A percentile compares a stretch with the other conserved stretches of the same genome.
phyloP scores from a whole-genome alignment of 257 asterid genomes.

The Solanum etuberosum region DNA sequence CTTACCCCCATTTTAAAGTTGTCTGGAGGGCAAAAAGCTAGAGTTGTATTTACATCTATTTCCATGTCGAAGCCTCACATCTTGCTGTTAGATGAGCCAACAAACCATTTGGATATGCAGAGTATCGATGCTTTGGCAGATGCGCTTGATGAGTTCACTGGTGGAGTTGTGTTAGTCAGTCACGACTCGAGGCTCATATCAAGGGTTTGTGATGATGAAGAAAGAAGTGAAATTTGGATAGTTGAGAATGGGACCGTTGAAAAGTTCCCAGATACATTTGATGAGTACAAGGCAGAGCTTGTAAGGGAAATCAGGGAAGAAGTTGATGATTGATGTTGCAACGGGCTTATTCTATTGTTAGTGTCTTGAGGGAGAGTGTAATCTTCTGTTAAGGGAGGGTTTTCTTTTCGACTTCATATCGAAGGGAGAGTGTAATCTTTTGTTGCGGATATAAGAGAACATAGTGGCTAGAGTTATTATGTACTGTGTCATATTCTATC shows the following conservation, averaged over 20 bases:
- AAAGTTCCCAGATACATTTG: conserved; percentile 20
- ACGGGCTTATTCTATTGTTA: background rate
- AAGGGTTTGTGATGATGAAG: conserved; percentile 33
- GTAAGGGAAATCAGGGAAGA: conserved; percentile 29
- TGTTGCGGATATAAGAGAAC: background rate
- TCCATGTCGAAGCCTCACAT: conserved; percentile 30
- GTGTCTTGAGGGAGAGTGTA: background rate
- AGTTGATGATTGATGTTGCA: conserved; percentile 24
- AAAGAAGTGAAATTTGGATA: conserved; percentile 32
- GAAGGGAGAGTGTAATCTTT: background rate
- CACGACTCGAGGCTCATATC: conserved; percentile 37
- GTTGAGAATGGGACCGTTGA: conserved; percentile 34
- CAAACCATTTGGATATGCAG: conserved; percentile 35
- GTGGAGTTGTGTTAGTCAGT: conserved; percentile 26
- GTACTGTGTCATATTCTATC: background rate
- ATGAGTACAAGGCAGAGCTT: conserved; percentile 32
- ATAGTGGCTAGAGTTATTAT: background rate
- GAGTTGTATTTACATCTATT: conserved; percentile 24
- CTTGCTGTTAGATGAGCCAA: conserved; percentile 28
- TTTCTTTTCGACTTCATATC: background rate
- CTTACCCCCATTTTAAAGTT: conserved; percentile 20
- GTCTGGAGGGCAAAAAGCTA: conserved; percentile 29
- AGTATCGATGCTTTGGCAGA: conserved; percentile 30
- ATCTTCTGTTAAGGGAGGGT: background rate
- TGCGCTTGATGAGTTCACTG: conserved; percentile 19